phyloP scores from a whole-genome alignment of 2,329 filamentous ascomycete genomes.

The Ophiostoma ips region DNA sequence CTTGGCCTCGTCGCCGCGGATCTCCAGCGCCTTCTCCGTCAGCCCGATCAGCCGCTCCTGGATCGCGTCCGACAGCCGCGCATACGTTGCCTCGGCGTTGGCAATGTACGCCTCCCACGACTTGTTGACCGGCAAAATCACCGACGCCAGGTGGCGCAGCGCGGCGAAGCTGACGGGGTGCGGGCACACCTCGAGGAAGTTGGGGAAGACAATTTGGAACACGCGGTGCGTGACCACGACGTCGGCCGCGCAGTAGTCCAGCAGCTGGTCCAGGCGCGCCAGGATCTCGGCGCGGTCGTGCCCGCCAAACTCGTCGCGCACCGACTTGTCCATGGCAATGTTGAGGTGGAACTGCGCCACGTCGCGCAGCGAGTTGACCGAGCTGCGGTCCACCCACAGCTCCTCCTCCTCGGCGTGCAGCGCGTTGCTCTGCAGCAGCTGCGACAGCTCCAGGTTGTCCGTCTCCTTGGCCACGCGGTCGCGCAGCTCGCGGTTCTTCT shows the following conservation, averaged over 20 bases:
- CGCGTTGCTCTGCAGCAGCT: conserved; percentile 53
- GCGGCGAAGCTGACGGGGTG: conserved; percentile 97
- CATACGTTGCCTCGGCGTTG: conserved; percentile 76
- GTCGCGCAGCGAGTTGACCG: conserved; percentile 85
- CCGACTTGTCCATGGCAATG: conserved; percentile 78
- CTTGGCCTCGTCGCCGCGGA: conserved; percentile 53
- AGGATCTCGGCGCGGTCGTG: conserved; percentile 58
- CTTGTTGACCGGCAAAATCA: conserved; percentile 80
- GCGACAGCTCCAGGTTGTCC: conserved; percentile 55
- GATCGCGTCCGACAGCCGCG: conserved; percentile 62
- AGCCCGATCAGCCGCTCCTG: conserved; percentile 59
- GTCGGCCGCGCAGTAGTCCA: conserved; percentile 92
- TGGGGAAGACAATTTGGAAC: conserved; percentile 86
- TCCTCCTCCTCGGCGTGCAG: conserved; percentile 81
- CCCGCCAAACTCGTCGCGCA: conserved; percentile 74
- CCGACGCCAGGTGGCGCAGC: conserved; percentile 78
- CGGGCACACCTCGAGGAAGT: conserved; percentile 78
- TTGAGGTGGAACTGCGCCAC: conserved; percentile 95
- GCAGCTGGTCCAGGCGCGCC: conserved; percentile 61
- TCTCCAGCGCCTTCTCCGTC: conserved; percentile 60
- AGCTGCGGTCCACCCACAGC: conserved; percentile 87
- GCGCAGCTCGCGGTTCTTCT: conserved; percentile 72
- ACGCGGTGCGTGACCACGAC: conserved; percentile 85
- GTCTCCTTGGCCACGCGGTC: conserved; percentile 65
- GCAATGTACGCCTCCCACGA: conserved; percentile 77